Evolutionary conservation across 2,329 filamentous ascomycete genomes (phyloP).

Genomic region (Aspergillus sp.): DNA sequence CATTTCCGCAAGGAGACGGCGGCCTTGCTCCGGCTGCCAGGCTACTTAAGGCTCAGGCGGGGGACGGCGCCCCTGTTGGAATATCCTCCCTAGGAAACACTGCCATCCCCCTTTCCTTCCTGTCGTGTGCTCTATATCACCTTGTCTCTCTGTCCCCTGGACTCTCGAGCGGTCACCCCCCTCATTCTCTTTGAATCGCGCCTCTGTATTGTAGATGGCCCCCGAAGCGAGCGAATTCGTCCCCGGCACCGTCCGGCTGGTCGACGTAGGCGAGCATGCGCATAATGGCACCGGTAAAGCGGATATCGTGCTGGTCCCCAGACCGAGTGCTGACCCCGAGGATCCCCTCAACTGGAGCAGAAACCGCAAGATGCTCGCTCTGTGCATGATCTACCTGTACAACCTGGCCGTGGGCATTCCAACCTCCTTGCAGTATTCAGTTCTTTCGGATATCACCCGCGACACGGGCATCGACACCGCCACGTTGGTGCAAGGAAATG

Average conservation of each 20-base stretch:
- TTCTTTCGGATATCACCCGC: not conserved
- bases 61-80: no score
- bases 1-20: no score
- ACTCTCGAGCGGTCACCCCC: no score
- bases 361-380: not conserved
- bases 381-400: not conserved
- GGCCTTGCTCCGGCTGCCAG: no score
- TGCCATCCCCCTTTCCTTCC: no score
- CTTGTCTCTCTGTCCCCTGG: no score
- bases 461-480: not conserved
- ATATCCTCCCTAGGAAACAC: no score
- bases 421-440: not conserved
- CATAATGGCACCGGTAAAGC: not conserved
- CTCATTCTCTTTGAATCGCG: no score
- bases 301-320: not conserved
- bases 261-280: not conserved
- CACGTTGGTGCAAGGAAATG: not conserved
- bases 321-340: not conserved
- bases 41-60: no score
- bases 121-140: no score
- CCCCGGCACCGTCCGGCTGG: not conserved
- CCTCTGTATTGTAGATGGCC: no score
- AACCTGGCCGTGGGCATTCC: not conserved
- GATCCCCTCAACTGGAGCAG: not conserved
- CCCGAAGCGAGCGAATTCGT: not conserved